Conservation (phyloP, 2,329 filamentous ascomycete species). For the Diaporthe vaccinii region DNA sequence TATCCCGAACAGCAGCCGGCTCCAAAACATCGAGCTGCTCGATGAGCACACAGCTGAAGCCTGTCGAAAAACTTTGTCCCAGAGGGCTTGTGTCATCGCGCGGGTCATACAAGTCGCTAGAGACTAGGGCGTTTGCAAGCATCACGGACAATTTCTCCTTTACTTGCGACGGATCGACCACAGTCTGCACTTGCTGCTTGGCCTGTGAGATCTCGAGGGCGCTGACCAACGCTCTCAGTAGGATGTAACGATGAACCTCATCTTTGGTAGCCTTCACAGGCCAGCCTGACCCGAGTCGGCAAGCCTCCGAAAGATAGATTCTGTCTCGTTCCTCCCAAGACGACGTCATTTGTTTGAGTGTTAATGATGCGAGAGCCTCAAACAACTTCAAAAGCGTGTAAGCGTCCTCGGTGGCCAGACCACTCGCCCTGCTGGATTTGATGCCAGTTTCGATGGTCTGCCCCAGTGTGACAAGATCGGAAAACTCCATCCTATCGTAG, state of each 20-base stretch:
- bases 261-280: not conserved
- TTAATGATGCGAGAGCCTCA: slow-evolving; percentile 33
- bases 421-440: not conserved
- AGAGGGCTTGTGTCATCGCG: not conserved
- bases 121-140: not conserved
- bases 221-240: slow-evolving; percentile 34
- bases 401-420: not conserved
- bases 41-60: slow-evolving; percentile 30
- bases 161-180: slow-evolving; percentile 6
- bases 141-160: slow-evolving; percentile 17
- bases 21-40: slow-evolving; percentile 43
- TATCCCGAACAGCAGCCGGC: slow-evolving; percentile 38
- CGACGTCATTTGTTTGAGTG: slow-evolving; percentile 41
- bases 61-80: slow-evolving; percentile 7
- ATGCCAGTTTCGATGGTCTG: slow-evolving; percentile 38
- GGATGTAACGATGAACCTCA: slow-evolving; percentile 25
- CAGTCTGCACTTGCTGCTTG: slow-evolving; percentile 18
- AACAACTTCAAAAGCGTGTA: slow-evolving; percentile 37
- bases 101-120: not conserved
- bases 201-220: slow-evolving; percentile 27
- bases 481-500: slow-evolving; percentile 61
- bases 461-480: slow-evolving; percentile 52
- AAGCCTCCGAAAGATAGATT: slow-evolving; percentile 39
- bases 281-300: slow-evolving; percentile 19
- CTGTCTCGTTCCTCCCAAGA: slow-evolving; percentile 42